Conservation (phyloP, 805 yeast genomes). For the Cyberlindnera misumaiensis region DNA sequence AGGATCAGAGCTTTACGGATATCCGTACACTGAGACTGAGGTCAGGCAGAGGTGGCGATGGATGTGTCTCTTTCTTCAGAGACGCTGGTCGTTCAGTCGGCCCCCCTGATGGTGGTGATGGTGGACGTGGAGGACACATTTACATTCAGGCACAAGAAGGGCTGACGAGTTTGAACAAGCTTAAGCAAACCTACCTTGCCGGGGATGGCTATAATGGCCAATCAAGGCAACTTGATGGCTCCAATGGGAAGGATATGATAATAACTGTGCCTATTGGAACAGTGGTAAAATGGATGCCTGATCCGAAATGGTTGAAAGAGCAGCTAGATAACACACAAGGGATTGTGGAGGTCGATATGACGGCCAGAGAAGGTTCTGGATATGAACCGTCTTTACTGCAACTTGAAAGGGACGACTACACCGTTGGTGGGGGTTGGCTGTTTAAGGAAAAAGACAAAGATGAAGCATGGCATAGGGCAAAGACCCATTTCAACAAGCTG, state of each 20-base stretch:
- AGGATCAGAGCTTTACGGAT: slow-evolving; percentile 48
- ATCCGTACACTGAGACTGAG: slow-evolving; percentile 55
- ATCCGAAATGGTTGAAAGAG: slow-evolving; percentile 41
- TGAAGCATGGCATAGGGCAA: slow-evolving; percentile 58
- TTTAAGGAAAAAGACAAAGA: slow-evolving; percentile 62
- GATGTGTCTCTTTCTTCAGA: slow-evolving; percentile 76
- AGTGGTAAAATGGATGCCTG: slow-evolving; percentile 75
- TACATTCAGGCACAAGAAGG: slow-evolving; percentile 77
- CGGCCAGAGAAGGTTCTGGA: slow-evolving; percentile 23
- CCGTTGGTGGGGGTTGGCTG: slow-evolving; percentile 81
- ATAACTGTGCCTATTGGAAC: slow-evolving; percentile 93
- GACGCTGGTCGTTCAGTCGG: slow-evolving; percentile 83
- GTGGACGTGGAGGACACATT: slow-evolving; percentile 87
- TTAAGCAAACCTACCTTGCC: slow-evolving; percentile 65
- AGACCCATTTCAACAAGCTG: slow-evolving; percentile 60
- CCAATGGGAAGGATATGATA: slow-evolving; percentile 69
- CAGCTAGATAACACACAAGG: slow-evolving; percentile 5
- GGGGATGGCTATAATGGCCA: slow-evolving; percentile 67
- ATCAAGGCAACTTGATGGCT: slow-evolving; percentile 79
- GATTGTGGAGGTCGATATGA: slow-evolving; percentile 27
- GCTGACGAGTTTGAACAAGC: slow-evolving; percentile 60
- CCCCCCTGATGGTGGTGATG: slow-evolving; percentile 99
- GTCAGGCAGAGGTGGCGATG: slow-evolving; percentile 88
- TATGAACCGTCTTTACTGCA: slow-evolving; percentile 43
- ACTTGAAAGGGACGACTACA: slow-evolving; percentile 53